These are phyloP conservation scores for Ganoderma meredithae DNA, from an alignment of 1,284 basidiomycete species.

Conservation along the genomic window DNA sequence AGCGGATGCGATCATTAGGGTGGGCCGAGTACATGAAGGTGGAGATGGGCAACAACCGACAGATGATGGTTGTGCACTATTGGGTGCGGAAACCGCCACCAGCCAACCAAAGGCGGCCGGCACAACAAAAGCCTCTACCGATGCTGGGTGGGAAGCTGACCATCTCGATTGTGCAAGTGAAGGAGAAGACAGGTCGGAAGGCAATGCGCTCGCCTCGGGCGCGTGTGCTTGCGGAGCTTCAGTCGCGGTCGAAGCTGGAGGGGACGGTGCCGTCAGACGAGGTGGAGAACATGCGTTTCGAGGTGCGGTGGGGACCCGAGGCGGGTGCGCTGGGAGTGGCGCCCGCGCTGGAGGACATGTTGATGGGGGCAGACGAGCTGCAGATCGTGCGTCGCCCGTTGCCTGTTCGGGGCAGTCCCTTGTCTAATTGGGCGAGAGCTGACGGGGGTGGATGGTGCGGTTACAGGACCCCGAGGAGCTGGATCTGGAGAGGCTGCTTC, in stretches of 20 bases:
- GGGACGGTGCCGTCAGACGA: slow-evolving; percentile 66
- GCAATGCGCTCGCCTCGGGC: slow-evolving; percentile 48
- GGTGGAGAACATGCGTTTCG: slow-evolving; percentile 64
- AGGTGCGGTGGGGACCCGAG: slow-evolving; percentile 73
- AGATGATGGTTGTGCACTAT: slow-evolving; percentile 71
- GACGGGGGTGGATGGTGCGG: slow-evolving; percentile 4
- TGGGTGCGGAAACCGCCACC: slow-evolving; percentile 68
- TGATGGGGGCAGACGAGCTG: slow-evolving; percentile 49
- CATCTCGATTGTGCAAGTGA: slow-evolving; percentile 54
- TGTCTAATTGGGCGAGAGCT: not conserved
- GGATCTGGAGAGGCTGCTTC: slow-evolving; percentile 73
- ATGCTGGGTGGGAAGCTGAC: slow-evolving; percentile 61
- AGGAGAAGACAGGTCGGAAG: slow-evolving; percentile 40
- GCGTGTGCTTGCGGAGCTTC: slow-evolving; percentile 65
- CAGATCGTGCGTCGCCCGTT: slow-evolving; percentile 50
- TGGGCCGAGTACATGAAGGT: slow-evolving; percentile 78
- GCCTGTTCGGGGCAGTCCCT: not conserved
- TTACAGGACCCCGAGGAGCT: slow-evolving; percentile 68
- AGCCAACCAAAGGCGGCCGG: slow-evolving; percentile 40
- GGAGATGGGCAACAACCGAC: slow-evolving; percentile 68
- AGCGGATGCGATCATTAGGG: slow-evolving; percentile 76
- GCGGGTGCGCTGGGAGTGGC: slow-evolving; percentile 63
- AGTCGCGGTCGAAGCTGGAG: slow-evolving; percentile 65
- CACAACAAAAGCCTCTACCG: slow-evolving; percentile 54
- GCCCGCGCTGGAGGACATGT: slow-evolving; percentile 52